Base-by-base conservation (phyloP, 257 asterid genomes). In the Agastache rugosa region DNA sequence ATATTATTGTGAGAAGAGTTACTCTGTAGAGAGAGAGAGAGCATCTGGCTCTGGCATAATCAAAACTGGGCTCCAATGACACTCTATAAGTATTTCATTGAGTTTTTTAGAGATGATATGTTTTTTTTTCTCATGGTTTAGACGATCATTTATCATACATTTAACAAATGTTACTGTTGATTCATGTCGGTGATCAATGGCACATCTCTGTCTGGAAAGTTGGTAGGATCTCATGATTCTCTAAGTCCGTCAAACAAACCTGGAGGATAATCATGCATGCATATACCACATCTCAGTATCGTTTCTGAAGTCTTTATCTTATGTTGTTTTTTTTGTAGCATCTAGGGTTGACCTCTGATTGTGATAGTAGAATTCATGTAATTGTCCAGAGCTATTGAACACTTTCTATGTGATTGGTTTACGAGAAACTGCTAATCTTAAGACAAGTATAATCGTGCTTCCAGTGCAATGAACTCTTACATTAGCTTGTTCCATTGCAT, bases 321-420 rank as follows among this genome's bases (percentile, higher is more conserved):
- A 7, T 37, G 11, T 39, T 39, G 11, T 39, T 8, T 9, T 39
- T 39, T 10, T 3, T 39, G 44, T 39, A 39, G 44, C 55, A 5
- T 48, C 10, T 14, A 48, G 55, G 9, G 19, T 48, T 48, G 22
- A 17, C 55, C 10, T 48, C 55, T 16, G 55, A 22, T 16, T 16
- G 55, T 16, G 55, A 16, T 7, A 19, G n/a, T 48, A 16, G 55
- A n/a, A 8, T 39, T 39, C 44, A 39, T 39, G 2, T 39, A 8
- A 8, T 9, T 39, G 2, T 39, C 44, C 61, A 48, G 47, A 67
- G 29, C 44, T 27, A 16, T 67, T 20, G 31, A 10, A 63, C 51
- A 63, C 16, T 66, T 66, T 10, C 45, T 12, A n/a, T 51, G 20
- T 34, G 39, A 70, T 55, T 69, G 37, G 65, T 42, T 11, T 45